Conservation (phyloP, 345 rosid genomes). For the Gynandropsis gynandra region DNA sequence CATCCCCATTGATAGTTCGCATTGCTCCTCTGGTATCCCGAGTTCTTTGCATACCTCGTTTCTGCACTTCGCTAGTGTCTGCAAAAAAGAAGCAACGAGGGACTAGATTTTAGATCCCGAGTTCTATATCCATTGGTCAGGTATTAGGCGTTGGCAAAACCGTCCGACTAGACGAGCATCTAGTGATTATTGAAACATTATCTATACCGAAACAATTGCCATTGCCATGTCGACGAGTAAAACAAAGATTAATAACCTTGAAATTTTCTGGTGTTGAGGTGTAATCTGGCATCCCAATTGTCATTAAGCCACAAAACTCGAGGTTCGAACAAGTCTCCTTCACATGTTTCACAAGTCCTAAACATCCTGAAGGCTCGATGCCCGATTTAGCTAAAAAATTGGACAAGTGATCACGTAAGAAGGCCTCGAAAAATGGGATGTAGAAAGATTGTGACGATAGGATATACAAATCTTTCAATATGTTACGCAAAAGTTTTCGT, state of each 20-base stretch:
- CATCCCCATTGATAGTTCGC: conserved; percentile 98
- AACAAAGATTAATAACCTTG: conserved; percentile 64
- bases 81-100: conserved; percentile 17
- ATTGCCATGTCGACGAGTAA: neutral
- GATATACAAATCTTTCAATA: neutral
- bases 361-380: conserved; percentile 75
- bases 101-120: no score
- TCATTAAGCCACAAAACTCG: conserved; percentile 84
- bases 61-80: conserved; percentile 85
- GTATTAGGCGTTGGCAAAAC: no score
- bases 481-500: neutral
- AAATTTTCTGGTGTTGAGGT: conserved; percentile 94
- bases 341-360: conserved; percentile 73
- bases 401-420: conserved; percentile 1
- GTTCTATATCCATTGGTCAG: no score
- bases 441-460: no score
- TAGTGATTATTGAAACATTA: no score
- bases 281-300: conserved; percentile 91
- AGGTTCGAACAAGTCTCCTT: conserved; percentile 61
- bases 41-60: conserved; percentile 79
- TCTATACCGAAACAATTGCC: no score
- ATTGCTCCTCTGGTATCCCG: conserved; percentile 72
- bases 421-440: neutral
- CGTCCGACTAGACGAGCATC: no score
- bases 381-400: conserved; percentile 71